Conservation (phyloP, 768 basidiomycete genomes). For the Amanita thiersii region DNA sequence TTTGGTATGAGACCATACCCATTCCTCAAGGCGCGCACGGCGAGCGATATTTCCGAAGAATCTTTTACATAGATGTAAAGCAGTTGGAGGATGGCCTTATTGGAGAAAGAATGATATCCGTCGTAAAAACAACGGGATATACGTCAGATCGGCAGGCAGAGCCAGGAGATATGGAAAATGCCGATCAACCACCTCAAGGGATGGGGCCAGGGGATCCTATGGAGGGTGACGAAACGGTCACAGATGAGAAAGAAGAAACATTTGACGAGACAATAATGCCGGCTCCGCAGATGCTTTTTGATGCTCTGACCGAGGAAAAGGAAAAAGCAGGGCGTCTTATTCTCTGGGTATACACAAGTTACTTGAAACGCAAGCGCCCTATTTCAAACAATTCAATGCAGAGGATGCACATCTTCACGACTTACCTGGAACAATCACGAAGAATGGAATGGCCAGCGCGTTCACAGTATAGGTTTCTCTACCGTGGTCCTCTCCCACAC, state of each 20-base stretch:
- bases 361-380: neutral
- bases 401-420: constrained; percentile 15
- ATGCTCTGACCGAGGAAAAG: neutral
- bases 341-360: neutral
- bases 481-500: constrained; percentile 30
- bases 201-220: neutral
- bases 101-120: no score
- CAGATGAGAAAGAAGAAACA: neutral
- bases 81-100: constrained; percentile 13
- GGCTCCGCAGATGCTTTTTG: neutral
- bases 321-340: neutral
- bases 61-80: constrained; percentile 10
- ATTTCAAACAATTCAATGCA: neutral
- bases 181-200: neutral
- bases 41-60: constrained; percentile 15
- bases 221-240: neutral
- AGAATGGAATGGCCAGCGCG: constrained; percentile 19
- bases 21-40: constrained; percentile 6
- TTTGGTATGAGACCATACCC: neutral
- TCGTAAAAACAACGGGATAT: no score
- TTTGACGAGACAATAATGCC: no score
- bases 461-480: constrained; percentile 25
- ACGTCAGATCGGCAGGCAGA: neutral
- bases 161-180: neutral
- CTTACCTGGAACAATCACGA: constrained; percentile 19